phyloP scores from a whole-genome alignment of 2,329 filamentous ascomycete genomes.

The Trichoderma atroviride region DNA sequence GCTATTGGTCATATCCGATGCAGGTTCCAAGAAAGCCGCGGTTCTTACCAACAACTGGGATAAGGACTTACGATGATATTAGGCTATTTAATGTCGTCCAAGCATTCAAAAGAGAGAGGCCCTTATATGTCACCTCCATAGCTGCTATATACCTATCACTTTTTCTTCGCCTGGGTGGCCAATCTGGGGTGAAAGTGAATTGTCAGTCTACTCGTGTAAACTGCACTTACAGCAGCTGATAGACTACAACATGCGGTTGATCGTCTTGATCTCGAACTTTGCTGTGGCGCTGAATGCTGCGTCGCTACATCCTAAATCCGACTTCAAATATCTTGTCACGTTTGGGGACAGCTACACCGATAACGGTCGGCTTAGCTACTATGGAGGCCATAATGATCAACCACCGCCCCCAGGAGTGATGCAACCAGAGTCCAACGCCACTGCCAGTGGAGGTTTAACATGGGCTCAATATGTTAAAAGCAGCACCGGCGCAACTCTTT shows the following conservation, averaged over 20 bases:
- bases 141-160: background rate
- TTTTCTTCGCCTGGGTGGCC: background rate
- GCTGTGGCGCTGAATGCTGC: background rate
- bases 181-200: background rate
- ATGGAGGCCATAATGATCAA: background rate
- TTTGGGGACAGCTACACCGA: constrained; percentile 81
- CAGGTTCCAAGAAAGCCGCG: background rate
- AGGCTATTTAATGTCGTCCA: background rate
- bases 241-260: background rate
- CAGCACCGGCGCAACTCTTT: constrained; percentile 57
- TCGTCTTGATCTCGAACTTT: background rate
- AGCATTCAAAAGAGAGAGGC: background rate
- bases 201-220: background rate
- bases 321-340: constrained; percentile 54
- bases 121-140: background rate
- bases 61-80: background rate
- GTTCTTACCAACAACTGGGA: background rate
- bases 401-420: constrained; percentile 6
- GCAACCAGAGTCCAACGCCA: constrained; percentile 34
- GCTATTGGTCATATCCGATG: background rate
- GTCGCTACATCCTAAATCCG: background rate
- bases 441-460: constrained; percentile 65
- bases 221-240: background rate
- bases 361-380: constrained; percentile 67
- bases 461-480: constrained; percentile 72